phyloP scores from a whole-genome alignment of 1,284 basidiomycete genomes.

The Kalmanozyma brasiliensis region DNA sequence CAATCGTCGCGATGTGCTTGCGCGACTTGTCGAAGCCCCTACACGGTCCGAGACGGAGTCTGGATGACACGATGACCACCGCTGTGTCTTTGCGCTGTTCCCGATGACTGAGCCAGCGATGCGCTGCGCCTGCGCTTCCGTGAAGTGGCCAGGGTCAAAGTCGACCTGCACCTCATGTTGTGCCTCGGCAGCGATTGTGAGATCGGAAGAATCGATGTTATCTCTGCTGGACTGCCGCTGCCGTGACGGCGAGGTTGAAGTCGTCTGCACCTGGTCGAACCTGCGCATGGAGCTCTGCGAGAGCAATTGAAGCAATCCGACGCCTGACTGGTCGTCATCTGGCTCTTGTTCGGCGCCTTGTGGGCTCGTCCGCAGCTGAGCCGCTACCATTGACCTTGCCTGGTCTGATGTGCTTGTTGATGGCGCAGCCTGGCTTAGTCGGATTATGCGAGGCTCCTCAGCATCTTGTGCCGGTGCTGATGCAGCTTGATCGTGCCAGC shows the following conservation, averaged over 20 bases:
- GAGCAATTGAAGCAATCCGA: conserved; percentile 30
- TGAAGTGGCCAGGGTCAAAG: conserved; percentile 9
- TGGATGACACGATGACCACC: conserved; percentile 16
- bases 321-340: conserved; percentile 16
- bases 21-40: too few species aligned
- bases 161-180: conserved; percentile 14
- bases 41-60: not conserved
- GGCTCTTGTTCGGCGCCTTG: not conserved
- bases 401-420: not conserved
- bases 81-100: not conserved
- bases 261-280: not conserved
- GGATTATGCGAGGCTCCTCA: not conserved
- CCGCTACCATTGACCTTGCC: not conserved
- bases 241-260: not conserved
- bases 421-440: not conserved
- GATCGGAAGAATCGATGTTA: too few species aligned
- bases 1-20: not conserved
- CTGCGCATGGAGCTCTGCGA: conserved; percentile 34
- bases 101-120: conserved; percentile 9
- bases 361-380: not conserved
- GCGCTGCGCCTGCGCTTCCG: conserved; percentile 7
- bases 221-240: not conserved
- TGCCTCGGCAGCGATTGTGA: not conserved
- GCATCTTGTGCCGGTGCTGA: too few species aligned
- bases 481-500: too few species aligned